Evolutionary conservation across 768 basidiomycete species (phyloP).

Genomic region (Russula emetica): DNA sequence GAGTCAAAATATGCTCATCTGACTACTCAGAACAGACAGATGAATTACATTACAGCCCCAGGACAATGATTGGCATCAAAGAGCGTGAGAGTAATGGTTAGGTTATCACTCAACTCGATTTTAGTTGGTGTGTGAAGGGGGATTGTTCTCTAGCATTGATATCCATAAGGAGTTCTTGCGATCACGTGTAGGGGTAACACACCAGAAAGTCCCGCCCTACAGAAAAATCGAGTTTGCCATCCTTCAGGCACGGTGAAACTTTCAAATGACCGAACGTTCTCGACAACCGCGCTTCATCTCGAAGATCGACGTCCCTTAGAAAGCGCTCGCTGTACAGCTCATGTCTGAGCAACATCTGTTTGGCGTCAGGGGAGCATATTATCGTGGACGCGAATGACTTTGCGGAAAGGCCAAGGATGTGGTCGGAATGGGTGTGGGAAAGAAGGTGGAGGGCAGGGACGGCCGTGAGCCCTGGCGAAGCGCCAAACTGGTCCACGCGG

Average conservation of each 20-base stretch:
- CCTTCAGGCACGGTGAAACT: conserved; percentile 44
- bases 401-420: conserved; percentile 70
- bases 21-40: not conserved
- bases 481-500: conserved; percentile 79
- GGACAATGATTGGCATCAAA: conserved; percentile 95
- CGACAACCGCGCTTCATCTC: conserved; percentile 41
- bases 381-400: conserved; percentile 69
- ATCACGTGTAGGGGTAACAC: conserved; percentile 28
- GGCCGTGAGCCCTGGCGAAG: conserved; percentile 35
- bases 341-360: conserved; percentile 76
- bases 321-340: conserved; percentile 67
- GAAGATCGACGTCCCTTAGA: conserved; percentile 48
- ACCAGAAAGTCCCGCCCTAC: conserved; percentile 70
- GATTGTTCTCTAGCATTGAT: conserved; percentile 45
- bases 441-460: conserved; percentile 63
- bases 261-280: conserved; percentile 68
- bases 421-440: conserved; percentile 88
- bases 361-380: conserved; percentile 78
- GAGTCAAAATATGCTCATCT: not conserved
- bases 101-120: conserved; percentile 52
- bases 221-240: conserved; percentile 44
- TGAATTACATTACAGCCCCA: conserved; percentile 80
- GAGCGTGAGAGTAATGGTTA: conserved; percentile 67
- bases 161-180: not conserved
- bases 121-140: conserved; percentile 60